Percentiles rank a stretch among this genome's conserved stretches.
Evolutionary conservation across 163 green algal genomes (phyloP).

Genomic region (Volvox carteri): DNA sequence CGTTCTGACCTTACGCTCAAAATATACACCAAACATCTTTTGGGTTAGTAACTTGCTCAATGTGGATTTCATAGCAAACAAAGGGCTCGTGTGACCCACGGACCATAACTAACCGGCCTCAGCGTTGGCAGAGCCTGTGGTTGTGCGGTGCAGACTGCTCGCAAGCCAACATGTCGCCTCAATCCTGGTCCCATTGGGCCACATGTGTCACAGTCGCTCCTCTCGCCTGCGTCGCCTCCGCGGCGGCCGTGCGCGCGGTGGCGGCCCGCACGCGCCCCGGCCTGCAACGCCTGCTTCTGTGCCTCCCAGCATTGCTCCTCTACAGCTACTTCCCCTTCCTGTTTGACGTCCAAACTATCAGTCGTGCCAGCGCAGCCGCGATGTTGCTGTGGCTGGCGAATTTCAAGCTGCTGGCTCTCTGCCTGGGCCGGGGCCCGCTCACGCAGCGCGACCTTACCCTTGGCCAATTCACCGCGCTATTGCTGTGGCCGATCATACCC

Average conservation of each 20-base stretch:
- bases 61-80: too few species aligned
- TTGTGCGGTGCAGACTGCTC: too few species aligned
- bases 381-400: constrained; percentile 58
- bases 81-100: constrained; percentile 2
- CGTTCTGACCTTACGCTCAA: too few species aligned
- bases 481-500: constrained; percentile 55
- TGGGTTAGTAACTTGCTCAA: too few species aligned
- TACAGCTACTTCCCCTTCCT: background rate
- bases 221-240: constrained; percentile 8
- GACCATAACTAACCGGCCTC: background rate
- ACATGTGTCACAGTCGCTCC: background rate
- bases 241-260: background rate
- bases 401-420: constrained; percentile 44
- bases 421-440: constrained; percentile 48
- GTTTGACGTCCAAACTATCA: constrained; percentile 35
- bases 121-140: too few species aligned
- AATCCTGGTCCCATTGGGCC: background rate
- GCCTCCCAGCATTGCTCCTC: background rate
- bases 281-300: constrained; percentile 6
- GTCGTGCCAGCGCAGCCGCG: constrained; percentile 22
- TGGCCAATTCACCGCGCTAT: constrained; percentile 53
- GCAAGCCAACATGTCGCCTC: background rate
- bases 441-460: constrained; percentile 37
- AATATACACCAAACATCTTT: too few species aligned
- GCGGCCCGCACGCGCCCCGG: background rate